Base-by-base conservation (phyloP, 2,329 filamentous ascomycete species). In the Drechslerella coelobrocha region DNA sequence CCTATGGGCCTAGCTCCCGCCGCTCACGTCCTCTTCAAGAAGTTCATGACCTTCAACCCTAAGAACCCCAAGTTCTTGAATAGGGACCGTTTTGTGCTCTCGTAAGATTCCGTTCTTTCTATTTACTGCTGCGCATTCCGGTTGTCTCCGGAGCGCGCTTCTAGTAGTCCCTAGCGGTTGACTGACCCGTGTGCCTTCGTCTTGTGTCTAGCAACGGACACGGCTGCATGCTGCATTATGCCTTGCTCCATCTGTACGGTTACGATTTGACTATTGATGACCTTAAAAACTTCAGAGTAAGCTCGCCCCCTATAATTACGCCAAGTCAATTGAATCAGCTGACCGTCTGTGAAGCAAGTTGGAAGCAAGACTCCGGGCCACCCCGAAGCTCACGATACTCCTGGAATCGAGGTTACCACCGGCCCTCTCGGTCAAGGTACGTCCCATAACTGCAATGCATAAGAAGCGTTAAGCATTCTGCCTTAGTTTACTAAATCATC, bases 11-110 rank as follows among this genome's bases (percentile, higher is more conserved):
- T 97, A 91, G 94, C 94, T 78, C 93, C 94, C 73, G 88, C 92
- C 78, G 89, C 94, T 81, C 94, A 97, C 85, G 91, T 97, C 78
- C 87, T 99, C 75, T 99, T 91, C 84, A 96, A 96, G 87, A 95
- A 94, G 82, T 95, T 97, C 86, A 91, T 99, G 91, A 95, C 83
- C 81, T 99, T 97, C 87, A 99, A 97, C 89, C 94, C 94, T 78
- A 95, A 97, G 89, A 97, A 96, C 87, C 91, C 94, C 77, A 85
- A 91, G 75, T 99, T 92, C 92, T 78, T 94, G 78, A 97, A 97
- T 87, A 89, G 94, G 79, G 94, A 99, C 83, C 90, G 94, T 81
- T 99, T 99, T 79, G 92, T 99, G 73, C 92, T 99, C 80, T 99
- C 94, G 92, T 97, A 86, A 86, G 92, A n/a, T n/a, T n/a, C n/a